A percentile compares a stretch with the other conserved stretches of the same genome.
phyloP scores from a whole-genome alignment of 2,329 filamentous ascomycete genomes.

The Aaosphaeria arxii region DNA sequence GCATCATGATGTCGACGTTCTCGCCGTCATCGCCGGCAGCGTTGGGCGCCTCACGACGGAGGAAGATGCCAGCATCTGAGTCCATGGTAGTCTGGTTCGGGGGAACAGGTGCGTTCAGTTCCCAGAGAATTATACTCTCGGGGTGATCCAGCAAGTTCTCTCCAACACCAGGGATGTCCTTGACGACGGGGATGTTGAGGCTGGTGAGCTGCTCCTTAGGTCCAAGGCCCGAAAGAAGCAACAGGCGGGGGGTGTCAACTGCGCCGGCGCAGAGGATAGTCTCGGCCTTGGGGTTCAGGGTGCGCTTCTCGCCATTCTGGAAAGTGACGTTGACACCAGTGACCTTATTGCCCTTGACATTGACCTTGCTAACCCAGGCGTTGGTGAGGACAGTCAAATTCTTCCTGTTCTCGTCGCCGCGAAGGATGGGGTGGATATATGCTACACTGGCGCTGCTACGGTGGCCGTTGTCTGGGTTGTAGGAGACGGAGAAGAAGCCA shows the following conservation, averaged over 20 bases:
- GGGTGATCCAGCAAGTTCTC: constrained; percentile 65
- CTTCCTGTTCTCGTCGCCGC: constrained; percentile 75
- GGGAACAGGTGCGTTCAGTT: constrained; percentile 75
- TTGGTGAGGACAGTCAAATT: constrained; percentile 87
- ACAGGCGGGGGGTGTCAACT: constrained; percentile 72
- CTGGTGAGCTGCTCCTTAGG: constrained; percentile 46
- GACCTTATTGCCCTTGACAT: constrained; percentile 67
- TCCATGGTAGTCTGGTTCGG: constrained; percentile 85
- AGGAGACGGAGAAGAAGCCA: constrained; percentile 87
- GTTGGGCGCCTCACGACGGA: constrained; percentile 72
- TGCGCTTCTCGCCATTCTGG: constrained; percentile 55
- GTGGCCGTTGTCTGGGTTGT: constrained; percentile 84
- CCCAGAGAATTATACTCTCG: constrained; percentile 68
- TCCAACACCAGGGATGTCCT: constrained; percentile 60
- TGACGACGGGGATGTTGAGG: constrained; percentile 53
- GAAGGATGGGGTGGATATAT: constrained; percentile 88
- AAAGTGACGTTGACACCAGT: constrained; percentile 71
- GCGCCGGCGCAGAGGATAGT: constrained; percentile 78
- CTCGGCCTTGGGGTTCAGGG: constrained; percentile 64
- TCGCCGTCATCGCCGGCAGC: constrained; percentile 68
- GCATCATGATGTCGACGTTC: constrained; percentile 89
- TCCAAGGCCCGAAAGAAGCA: constrained; percentile 52
- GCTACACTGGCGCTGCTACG: constrained; percentile 85
- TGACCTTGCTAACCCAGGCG: constrained; percentile 81
- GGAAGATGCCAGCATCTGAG: constrained; percentile 84